Evolutionary conservation across 2,329 filamentous ascomycete species (phyloP), one percentile per base, ranked within the genome.

Genomic region (Basipetospora chlamydospora): DNA sequence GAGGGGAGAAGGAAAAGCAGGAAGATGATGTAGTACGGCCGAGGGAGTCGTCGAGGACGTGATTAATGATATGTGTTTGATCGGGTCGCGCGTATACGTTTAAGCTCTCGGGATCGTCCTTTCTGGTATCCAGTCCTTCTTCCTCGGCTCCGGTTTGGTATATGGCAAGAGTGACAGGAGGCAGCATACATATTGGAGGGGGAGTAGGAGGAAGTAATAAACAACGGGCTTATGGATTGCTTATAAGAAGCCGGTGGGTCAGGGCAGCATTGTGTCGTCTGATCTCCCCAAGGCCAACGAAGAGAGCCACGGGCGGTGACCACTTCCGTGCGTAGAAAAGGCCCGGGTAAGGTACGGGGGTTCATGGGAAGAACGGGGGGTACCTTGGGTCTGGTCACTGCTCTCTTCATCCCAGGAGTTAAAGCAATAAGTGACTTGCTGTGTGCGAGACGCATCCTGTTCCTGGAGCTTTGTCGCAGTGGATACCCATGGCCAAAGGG

Each of bases 391-490:
- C 56, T 49, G 52, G 53, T 51, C 53, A 48, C 50, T 49, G 54
- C 50, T 49, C 49, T 56, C 57, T 54, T 59, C 50, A 56, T 51
- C 55, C 47, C 50, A 53, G 15, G 57, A 52, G 53, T 58, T 55
- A 57, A 66, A 64, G 61, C 62, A 62, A 52, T 52, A 55, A 55
- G 54, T 53, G 55, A 63, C 59, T 61, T 56, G 55, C 56, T 58
- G 58, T 61, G 57, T 58, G 53, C 58, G 56, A 64, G 60, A 66
- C 59, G 48, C 51, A 54, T 59, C 56, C 56, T 52, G 63, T 64
- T 61, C 59, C 60, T 58, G 56, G 59, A 53, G 50, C n/a, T n/a
- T n/a, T n/a, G n/a, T n/a, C n/a, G n/a, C n/a, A n/a, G n/a, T 47
- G 44, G 50, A 10, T 26, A 17, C 46, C 47, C 55, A 55, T 54